Evolutionary conservation across 352 stramenopile species (phyloP).

Genomic region (Phytopythium montanum): DNA sequence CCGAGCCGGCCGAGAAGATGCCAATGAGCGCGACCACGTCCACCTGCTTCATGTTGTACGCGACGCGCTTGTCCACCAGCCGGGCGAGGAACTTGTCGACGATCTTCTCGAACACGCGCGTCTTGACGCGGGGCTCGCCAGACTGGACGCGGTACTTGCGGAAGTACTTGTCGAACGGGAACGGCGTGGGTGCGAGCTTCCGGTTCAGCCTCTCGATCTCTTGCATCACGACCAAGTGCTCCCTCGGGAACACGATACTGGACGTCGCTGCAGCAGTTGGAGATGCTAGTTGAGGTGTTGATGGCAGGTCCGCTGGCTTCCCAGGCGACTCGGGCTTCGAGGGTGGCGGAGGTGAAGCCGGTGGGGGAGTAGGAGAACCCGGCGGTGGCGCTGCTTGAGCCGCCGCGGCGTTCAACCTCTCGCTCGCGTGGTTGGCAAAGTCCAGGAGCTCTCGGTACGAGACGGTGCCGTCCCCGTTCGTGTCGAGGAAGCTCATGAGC

Average conservation of each 20-base stretch:
- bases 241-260: slow-evolving; percentile 6
- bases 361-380: slow-evolving; percentile 9
- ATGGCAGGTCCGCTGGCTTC: slow-evolving; percentile 11
- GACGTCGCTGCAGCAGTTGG: not conserved
- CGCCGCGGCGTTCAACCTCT: slow-evolving; percentile 25
- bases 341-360: slow-evolving; percentile 1
- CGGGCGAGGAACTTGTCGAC: slow-evolving; percentile 73
- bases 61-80: slow-evolving; percentile 41
- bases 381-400: slow-evolving; percentile 1
- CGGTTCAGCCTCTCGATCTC: slow-evolving; percentile 44
- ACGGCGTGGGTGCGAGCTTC: slow-evolving; percentile 33
- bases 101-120: slow-evolving; percentile 65
- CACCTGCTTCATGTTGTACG: slow-evolving; percentile 69
- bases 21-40: slow-evolving; percentile 26
- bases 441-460: slow-evolving; percentile 65
- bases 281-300: not conserved
- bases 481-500: slow-evolving; percentile 67
- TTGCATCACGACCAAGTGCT: slow-evolving; percentile 20
- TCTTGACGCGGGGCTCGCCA: slow-evolving; percentile 39
- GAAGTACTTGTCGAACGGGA: slow-evolving; percentile 79
- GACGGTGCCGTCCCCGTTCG: slow-evolving; percentile 55
- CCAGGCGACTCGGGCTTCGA: slow-evolving; percentile 7
- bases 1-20: slow-evolving; percentile 1
- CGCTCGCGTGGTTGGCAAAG: slow-evolving; percentile 47
- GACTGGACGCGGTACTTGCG: slow-evolving; percentile 50